Evolutionary conservation across 495 filamentous ascomycete species (phyloP).

Genomic region (Chlorociboria aeruginascens): DNA sequence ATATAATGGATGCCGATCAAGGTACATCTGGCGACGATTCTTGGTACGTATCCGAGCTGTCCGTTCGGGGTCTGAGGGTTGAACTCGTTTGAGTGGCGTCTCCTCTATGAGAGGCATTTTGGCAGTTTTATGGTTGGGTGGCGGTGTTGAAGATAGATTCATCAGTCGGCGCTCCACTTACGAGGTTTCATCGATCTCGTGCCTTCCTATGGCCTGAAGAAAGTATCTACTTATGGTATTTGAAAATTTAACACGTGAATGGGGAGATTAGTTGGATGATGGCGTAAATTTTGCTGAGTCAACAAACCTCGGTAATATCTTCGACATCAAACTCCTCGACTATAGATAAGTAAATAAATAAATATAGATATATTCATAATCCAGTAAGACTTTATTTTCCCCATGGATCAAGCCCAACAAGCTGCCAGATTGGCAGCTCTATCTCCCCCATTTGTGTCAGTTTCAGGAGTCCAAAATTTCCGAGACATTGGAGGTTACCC

Average conservation of each 20-base stretch:
- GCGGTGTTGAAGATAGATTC: not conserved
- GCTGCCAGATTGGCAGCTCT: not conserved
- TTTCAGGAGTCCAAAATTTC: constrained; percentile 45
- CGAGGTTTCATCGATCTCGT: not conserved
- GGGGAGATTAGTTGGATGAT: not conserved
- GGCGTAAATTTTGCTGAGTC: not conserved
- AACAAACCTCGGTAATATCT: not conserved
- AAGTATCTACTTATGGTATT: not conserved
- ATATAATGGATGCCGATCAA: constrained; percentile 20
- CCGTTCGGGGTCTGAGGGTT: not conserved
- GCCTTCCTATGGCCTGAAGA: not conserved
- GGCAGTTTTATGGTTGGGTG: not conserved
- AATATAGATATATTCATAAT: not conserved
- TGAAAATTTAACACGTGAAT: not conserved
- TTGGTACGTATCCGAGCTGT: constrained; percentile 14
- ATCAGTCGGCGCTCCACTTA: not conserved
- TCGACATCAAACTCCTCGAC: not conserved
- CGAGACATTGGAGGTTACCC: constrained; percentile 46
- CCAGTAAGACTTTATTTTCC: not conserved
- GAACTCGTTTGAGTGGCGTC: not conserved
- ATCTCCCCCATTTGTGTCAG: constrained; percentile 36
- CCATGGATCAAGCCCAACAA: not conserved
- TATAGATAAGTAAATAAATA: too few relatives aligned
- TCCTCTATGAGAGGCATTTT: constrained; percentile 9
- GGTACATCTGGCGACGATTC: constrained; percentile 19